Evolutionary conservation across 2,329 filamentous ascomycete genomes (phyloP).

Genomic region (Nemania sp.): DNA sequence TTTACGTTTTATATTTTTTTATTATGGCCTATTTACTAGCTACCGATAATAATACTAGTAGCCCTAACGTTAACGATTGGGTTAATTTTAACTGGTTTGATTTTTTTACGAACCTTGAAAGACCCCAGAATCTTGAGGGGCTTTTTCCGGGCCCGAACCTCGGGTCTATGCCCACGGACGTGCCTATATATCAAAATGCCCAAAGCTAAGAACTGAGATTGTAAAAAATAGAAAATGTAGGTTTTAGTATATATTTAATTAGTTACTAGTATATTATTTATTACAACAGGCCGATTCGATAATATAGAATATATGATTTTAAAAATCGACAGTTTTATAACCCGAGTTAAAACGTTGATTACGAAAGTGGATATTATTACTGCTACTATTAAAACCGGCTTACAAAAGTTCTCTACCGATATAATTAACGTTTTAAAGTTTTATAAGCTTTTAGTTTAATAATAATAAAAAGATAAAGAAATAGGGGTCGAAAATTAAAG

Average conservation of each 20-base stretch:
- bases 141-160: neutral
- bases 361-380: neutral
- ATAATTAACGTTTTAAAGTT: conserved; percentile 3
- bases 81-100: neutral
- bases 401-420: conserved; percentile 1
- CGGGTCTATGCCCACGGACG: neutral
- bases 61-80: neutral
- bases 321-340: conserved; percentile 1
- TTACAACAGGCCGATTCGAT: neutral
- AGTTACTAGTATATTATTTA: neutral
- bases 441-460: neutral
- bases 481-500: neutral
- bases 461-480: conserved; percentile 1
- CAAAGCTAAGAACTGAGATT: neutral
- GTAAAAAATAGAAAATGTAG: neutral
- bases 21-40: neutral
- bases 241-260: neutral
- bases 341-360: neutral
- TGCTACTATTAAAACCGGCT: neutral
- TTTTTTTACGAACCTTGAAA: neutral
- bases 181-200: neutral
- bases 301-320: conserved; percentile 6
- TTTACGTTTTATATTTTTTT: neutral
- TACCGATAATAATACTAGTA: neutral
- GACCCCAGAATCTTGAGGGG: too few species aligned